Evolutionary conservation across 495 filamentous ascomycete species (phyloP), one percentile per base, ranked within the genome.

Genomic region (Daldinia vernicosa): DNA sequence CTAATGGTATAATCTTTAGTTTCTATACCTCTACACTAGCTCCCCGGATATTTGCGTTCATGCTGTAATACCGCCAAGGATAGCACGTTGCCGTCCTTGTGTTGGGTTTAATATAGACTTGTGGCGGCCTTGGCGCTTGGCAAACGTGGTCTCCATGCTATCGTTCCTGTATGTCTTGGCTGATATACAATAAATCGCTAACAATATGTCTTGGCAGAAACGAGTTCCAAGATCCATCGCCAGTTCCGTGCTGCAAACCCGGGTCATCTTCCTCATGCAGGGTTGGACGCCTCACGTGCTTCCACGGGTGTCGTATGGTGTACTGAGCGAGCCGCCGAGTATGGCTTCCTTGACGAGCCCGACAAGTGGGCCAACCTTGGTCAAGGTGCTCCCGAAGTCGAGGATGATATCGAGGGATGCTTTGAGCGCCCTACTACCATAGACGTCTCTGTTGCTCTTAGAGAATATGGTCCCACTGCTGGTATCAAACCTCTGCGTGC

Each of bases 391-490:
- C 95, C 95, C 8, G 93, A 98, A 78, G 94, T 94, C 64, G 94
- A 97, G 63, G 94, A 97, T 61, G 93, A 94, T 66, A 97, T 98
- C 76, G 88, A 89, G 71, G 92, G 94, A 52, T 94, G 91, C 80
- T 97, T 98, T 77, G 83, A 91, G 67, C 89, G 95, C n/a, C 95
- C 95, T 6, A 87, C 86, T n/a, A 82, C 81, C 14, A 90, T 98
- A 76, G 88, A 96, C 66, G 87, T 98, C 76, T 89, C 86, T 63
- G 85, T 90, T 64, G 86, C 85, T 54, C 88, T 91, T 17, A 85
- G 95, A 70, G 95, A 98, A 78, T 98, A 98, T 79, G 95, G 93
- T 6, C 94, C 95, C 19, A 97, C 93, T 3, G 92, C 94, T 17
- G 95, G 95, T 75, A 97, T 97, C 85, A 97, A 92, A 85, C 89